These are phyloP conservation scores for Rosellinia necatrix DNA, from an alignment of 2,329 filamentous ascomycete species.

Conservation along the genomic window DNA sequence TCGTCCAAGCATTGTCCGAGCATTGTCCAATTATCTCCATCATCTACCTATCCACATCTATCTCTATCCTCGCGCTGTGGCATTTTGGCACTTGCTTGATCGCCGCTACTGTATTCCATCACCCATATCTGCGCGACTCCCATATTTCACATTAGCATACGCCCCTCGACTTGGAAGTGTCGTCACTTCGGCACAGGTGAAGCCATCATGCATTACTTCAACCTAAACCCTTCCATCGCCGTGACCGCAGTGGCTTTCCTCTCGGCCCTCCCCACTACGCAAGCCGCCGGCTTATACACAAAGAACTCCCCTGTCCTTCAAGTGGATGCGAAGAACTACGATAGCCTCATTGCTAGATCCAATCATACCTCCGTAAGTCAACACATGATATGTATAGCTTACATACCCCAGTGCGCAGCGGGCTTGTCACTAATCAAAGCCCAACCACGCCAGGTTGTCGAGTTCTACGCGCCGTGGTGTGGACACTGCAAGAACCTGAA, in stretches of 20 bases:
- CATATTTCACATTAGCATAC: conserved; percentile 3
- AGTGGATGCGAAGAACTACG: conserved; percentile 77
- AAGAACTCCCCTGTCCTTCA: conserved; percentile 89
- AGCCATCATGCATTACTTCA: conserved; percentile 53
- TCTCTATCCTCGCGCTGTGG: not conserved
- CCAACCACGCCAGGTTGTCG: conserved; percentile 56
- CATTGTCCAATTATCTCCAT: too few relatives aligned
- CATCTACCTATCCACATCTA: too few relatives aligned
- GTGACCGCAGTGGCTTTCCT: conserved; percentile 66
- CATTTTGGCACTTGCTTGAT: too few relatives aligned
- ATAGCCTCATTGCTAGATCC: conserved; percentile 80
- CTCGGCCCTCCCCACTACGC: conserved; percentile 66
- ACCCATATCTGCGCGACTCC: not conserved
- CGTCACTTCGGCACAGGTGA: conserved; percentile 4
- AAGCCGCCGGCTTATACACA: conserved; percentile 76
- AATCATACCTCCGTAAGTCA: conserved; percentile 81
- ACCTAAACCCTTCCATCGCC: conserved; percentile 54
- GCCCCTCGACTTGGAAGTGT: conserved; percentile 5
- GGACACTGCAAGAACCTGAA: conserved; percentile 97
- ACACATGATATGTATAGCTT: not conserved
- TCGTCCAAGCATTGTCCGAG: too few relatives aligned
- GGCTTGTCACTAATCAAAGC: conserved; percentile 9
- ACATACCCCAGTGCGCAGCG: not conserved
- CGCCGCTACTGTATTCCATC: too few relatives aligned
- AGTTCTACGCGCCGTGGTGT: conserved; percentile 98